Conservation (phyloP, 2,329 filamentous ascomycete genomes). For the Davidsoniella eucalypti region DNA sequence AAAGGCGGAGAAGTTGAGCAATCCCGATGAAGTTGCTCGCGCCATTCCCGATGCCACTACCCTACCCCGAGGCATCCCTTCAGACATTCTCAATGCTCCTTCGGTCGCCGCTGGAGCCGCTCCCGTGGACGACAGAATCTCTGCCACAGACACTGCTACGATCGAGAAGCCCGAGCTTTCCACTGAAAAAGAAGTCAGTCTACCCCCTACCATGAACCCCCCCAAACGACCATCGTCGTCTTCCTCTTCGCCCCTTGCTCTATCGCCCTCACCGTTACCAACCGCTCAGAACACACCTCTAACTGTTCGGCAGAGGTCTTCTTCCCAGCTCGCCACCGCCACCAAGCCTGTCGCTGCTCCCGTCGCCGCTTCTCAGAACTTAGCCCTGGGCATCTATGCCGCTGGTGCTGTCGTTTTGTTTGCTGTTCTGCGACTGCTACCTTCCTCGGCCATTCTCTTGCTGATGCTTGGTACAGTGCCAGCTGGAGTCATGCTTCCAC, state of each 20-base stretch:
- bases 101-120: neutral
- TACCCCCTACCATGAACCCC: neutral
- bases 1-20: neutral
- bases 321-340: neutral
- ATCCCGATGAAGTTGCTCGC: neutral
- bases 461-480: slow-evolving; percentile 2
- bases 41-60: neutral
- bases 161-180: slow-evolving; percentile 2
- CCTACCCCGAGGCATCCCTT: neutral
- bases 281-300: slow-evolving; percentile 4
- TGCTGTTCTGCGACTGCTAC: slow-evolving; percentile 1
- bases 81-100: neutral
- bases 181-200: slow-evolving; percentile 10
- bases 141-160: neutral
- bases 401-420: neutral
- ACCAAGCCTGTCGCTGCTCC: neutral
- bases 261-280: neutral
- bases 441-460: neutral
- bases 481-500: neutral
- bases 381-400: neutral
- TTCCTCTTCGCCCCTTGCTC: neutral
- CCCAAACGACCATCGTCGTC: neutral
- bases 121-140: neutral
- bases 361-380: neutral
- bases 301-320: slow-evolving; percentile 10